Evolutionary conservation across 768 basidiomycete genomes (phyloP).

Genomic region (Russula vinacea): DNA sequence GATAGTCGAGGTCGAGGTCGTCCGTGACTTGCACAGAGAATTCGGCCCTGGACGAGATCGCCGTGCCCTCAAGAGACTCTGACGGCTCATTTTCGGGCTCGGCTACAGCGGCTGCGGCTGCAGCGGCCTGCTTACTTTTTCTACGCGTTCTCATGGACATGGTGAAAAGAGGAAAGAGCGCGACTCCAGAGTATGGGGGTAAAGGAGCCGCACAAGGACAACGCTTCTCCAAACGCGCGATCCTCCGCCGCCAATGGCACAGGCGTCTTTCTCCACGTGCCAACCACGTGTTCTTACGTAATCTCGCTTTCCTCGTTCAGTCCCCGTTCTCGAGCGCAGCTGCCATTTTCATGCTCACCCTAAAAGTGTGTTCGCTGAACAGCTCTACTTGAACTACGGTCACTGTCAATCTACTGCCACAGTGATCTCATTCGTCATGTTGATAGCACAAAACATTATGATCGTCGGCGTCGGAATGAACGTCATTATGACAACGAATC

Average conservation of each 20-base stretch:
- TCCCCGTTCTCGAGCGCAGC: no score
- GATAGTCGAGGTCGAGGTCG: conserved; percentile 62
- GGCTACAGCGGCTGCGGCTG: conserved; percentile 33
- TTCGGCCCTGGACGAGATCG: conserved; percentile 40
- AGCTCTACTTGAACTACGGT: no score
- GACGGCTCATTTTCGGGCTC: conserved; percentile 33
- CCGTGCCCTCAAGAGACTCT: conserved; percentile 36
- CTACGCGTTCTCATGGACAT: conserved; percentile 56
- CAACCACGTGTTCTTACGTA: conserved; percentile 1
- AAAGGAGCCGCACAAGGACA: not conserved
- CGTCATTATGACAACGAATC: no score
- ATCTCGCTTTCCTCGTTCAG: no score
- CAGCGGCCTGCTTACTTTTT: conserved; percentile 55
- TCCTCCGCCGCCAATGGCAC: no score
- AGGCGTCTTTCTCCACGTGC: not conserved
- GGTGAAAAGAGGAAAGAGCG: conserved; percentile 31
- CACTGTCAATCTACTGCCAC: no score
- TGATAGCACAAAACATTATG: no score
- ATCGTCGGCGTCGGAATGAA: no score
- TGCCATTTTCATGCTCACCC: no score
- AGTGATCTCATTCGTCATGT: no score
- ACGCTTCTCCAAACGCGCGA: not conserved
- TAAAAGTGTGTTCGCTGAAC: no score
- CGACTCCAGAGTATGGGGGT: not conserved
- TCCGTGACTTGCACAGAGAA: conserved; percentile 52